Percentiles rank a stretch among this genome's conserved stretches.
Evolutionary conservation across 148 eudicot genomes (phyloP).

Genomic region (Salicornia ramosissima): DNA sequence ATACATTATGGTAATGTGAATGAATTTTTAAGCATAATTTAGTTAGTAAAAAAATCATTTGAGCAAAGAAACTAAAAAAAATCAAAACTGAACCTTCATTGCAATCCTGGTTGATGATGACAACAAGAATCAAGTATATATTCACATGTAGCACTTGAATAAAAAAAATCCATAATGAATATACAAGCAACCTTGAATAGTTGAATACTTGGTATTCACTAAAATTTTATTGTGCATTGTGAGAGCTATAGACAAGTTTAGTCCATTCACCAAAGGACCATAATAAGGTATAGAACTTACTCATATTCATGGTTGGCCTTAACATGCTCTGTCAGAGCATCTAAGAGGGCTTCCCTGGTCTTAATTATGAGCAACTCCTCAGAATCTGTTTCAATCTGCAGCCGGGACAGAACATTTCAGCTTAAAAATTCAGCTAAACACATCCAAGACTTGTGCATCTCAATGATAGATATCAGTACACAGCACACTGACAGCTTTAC

Average conservation of each 20-base stretch:
- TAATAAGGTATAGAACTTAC: slow-evolving; percentile 40
- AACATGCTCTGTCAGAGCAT: slow-evolving; percentile 82
- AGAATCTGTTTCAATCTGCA: slow-evolving; percentile 86
- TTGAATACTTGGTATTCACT: not conserved
- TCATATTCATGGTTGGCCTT: slow-evolving; percentile 96
- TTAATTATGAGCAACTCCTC: slow-evolving; percentile 96
- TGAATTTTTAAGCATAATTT: too few species aligned
- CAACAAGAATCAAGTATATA: not conserved
- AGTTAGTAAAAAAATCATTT: too few species aligned
- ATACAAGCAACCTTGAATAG: not conserved
- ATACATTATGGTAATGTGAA: too few species aligned
- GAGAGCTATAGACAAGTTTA: not conserved
- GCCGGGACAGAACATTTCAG: slow-evolving; percentile 1
- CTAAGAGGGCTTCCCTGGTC: slow-evolving; percentile 89
- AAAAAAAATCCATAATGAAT: not conserved
- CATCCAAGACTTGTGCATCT: not conserved
- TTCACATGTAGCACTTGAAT: not conserved
- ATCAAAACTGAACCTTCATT: not conserved
- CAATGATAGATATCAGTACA: not conserved
- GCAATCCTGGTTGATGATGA: not conserved
- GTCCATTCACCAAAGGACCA: not conserved
- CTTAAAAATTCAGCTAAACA: not conserved
- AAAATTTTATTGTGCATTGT: not conserved
- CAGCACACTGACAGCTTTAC: not conserved
- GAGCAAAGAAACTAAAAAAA: too few species aligned